phyloP scores from a whole-genome alignment of 139 green algal genomes.

The Coccomyxa sp. region DNA sequence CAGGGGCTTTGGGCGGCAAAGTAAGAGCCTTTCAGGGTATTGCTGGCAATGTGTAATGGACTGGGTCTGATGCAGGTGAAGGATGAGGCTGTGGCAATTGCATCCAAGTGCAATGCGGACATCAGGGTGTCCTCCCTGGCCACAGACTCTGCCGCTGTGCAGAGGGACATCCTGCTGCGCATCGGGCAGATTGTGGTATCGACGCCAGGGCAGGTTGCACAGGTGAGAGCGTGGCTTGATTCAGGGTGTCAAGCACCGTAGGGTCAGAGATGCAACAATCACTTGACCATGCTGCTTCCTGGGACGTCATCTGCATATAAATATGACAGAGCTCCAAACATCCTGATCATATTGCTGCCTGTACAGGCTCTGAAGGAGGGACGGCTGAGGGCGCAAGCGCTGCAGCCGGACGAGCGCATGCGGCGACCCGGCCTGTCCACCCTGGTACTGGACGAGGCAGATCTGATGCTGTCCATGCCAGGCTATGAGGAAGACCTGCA shows the following conservation, averaged over 20 bases:
- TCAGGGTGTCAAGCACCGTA: too few species aligned
- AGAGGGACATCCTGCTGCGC: conserved; percentile 38
- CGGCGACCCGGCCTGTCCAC: conserved; percentile 33
- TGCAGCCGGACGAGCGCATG: not conserved
- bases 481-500: conserved; percentile 86
- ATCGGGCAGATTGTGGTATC: conserved; percentile 76
- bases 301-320: too few species aligned
- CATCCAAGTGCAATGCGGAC: conserved; percentile 26
- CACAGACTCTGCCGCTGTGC: conserved; percentile 19
- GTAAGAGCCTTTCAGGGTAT: not conserved
- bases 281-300: too few species aligned
- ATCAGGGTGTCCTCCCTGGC: conserved; percentile 36
- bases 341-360: too few species aligned
- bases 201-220: conserved; percentile 66
- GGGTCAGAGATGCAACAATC: too few species aligned
- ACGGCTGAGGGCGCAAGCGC: conserved; percentile 24
- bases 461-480: conserved; percentile 88
- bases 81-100: conserved; percentile 36
- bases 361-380: conserved; percentile 33
- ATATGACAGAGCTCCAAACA: too few species aligned
- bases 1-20: not conserved
- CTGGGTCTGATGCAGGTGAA: conserved; percentile 27
- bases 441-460: conserved; percentile 92
- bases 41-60: conserved; percentile 17
- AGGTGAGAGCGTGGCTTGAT: too few species aligned